These are phyloP conservation scores for Ogataea thermomethanolica DNA, from an alignment of 805 yeast species.

Conservation along the genomic window DNA sequence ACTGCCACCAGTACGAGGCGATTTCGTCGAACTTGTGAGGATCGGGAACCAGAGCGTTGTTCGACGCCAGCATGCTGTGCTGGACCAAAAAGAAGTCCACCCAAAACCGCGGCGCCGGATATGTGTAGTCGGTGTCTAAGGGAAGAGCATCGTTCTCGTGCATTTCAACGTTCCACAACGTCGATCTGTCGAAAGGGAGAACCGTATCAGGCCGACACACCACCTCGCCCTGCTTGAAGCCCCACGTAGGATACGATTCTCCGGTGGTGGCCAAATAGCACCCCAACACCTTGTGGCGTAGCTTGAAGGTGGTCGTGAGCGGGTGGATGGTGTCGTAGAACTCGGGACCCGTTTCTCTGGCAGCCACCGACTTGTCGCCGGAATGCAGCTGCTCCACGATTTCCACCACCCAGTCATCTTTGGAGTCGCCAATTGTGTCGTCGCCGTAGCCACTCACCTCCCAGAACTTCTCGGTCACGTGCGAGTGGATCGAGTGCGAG, in stretches of 20 bases:
- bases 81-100: constrained; percentile 70
- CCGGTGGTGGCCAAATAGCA: constrained; percentile 90
- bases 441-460: constrained; percentile 78
- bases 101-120: constrained; percentile 54
- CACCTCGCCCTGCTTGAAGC: constrained; percentile 93
- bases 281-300: constrained; percentile 61
- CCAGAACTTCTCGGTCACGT: constrained; percentile 43
- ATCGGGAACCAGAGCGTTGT: constrained; percentile 79
- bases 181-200: constrained; percentile 45
- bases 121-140: constrained; percentile 30
- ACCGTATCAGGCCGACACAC: constrained; percentile 54
- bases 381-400: constrained; percentile 51
- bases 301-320: constrained; percentile 76
- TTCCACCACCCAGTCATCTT: constrained; percentile 78
- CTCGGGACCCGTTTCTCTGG: constrained; percentile 33
- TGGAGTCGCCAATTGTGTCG: constrained; percentile 58
- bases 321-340: constrained; percentile 64
- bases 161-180: constrained; percentile 81
- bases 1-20: constrained; percentile 78
- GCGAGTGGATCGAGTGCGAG: constrained; percentile 65
- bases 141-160: constrained; percentile 52
- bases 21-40: constrained; percentile 65
- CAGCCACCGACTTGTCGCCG: constrained; percentile 25
- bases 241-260: constrained; percentile 86
- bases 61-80: constrained; percentile 79